Base-by-base conservation (phyloP, 2,329 filamentous ascomycete genomes). In the Penicillium sp. region DNA sequence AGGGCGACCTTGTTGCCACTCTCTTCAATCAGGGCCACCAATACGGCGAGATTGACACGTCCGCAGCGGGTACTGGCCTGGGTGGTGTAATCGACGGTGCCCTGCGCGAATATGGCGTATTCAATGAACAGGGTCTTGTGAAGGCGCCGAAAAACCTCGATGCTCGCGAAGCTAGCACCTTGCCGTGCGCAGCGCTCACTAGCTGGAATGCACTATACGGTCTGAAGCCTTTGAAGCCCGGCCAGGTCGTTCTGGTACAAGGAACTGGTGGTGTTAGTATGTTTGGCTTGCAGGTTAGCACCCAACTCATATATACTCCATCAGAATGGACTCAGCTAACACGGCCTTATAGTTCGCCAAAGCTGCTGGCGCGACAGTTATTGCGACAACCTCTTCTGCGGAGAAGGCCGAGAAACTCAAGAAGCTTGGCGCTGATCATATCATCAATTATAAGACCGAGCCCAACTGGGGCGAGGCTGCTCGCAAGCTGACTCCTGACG, bases 11-110 rank as follows among this genome's bases (percentile, higher is more conserved):
- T 47, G 84, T 88, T 17, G 68, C 70, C 27, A 85, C 83, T 0
- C 76, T 84, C 53, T 86, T 86, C 78, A 85, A 83, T 69, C 82
- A 85, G 68, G 76, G 70, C 12, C 84, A 86, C 65, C 75, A 83
- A 51, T 81, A 75, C 27, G 83, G 81, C 43, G 75, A 75, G 2
- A 70, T 84, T 19, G 68, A 73, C 48, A 8, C 45, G 6, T 47
- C 79, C 44, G 75, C 73, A 27, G 56, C 76, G 6, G 54, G 59
- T 0, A 85, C 85, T 1, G 88, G 88, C 3, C 82, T 92, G 1
- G 90, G 90, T 54, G 89, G 88, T 49, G 79, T 79, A 12, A 55
- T 89, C 1, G 84, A 92, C 66, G 90, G 90, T 57, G 83, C 82
- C 0, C 80, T 93, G 27, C 83, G 88, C 44, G 79, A 88, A 64